Evolutionary conservation across 441 rosid species (phyloP), one percentile per base, ranked within the genome.

Genomic region (Theobroma grandiflorum): DNA sequence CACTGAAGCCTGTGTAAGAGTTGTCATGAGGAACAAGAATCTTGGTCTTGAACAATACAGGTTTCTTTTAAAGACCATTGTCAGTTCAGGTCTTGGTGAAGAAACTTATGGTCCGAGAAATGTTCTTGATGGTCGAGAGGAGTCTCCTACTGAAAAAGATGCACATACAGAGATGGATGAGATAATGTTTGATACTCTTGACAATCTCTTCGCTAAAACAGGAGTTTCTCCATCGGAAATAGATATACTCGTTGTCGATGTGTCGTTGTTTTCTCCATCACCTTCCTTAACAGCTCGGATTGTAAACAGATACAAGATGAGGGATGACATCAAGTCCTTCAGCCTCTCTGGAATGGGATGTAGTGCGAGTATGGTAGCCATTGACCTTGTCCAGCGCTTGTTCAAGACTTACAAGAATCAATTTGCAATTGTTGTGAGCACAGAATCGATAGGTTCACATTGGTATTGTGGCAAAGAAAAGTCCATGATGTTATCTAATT

Each of bases 261-360:
- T 87, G 1, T 65, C 87, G 0, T 72, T 87, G 81, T 69, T 85
- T 2, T 76, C 79, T 2, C 65, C 90, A 16, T 38, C 81, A 0
- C 91, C 91, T 18, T 89, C 91, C 0, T 10, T 89, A n/a, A 15
- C 90, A 1, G 45, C 88, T 15, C 81, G 85, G 64, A 79, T 84
- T 43, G 79, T 89, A 18, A 87, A 87, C 75, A 83, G 80, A 22
- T 87, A 87, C 84, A 83, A 83, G 49, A 83, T 86, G 76, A 86
- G 84, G 69, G 83, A 83, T 47, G 77, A 86, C 61, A 81, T 87
- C 0, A 87, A 78, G 74, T 81, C 78, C 50, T 85, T 78, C 76
- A 82, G 78, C 78, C 78, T 87, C 52, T 83, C 88, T 2, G 88
- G 88, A 1, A 87, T 85, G 90, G 90, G 90, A 49, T 87, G 88